These are phyloP conservation scores for Aegilops sharonensis DNA, from an alignment of 176 grass and related monocot species.

Conservation along the genomic window DNA sequence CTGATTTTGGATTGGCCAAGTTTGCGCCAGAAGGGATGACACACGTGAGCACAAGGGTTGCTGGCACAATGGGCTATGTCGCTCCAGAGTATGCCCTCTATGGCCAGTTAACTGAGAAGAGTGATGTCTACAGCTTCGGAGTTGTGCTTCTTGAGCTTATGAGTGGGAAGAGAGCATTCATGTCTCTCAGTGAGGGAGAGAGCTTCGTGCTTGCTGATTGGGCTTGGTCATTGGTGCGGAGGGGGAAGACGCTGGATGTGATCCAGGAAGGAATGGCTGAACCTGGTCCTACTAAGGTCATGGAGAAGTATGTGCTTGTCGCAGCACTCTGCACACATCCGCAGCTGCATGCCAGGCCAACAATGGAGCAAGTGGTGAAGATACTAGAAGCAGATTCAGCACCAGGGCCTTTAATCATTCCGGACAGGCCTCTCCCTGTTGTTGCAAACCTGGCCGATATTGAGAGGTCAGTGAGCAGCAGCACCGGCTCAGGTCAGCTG, in stretches of 20 bases:
- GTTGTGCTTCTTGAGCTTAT: slow-evolving; percentile 90
- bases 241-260: slow-evolving; percentile 55
- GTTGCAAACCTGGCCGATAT: slow-evolving; percentile 67
- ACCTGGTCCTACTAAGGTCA: slow-evolving; percentile 49
- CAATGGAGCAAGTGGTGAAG: slow-evolving; percentile 92
- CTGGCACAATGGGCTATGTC: slow-evolving; percentile 87
- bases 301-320: slow-evolving; percentile 86
- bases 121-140: slow-evolving; percentile 85
- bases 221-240: slow-evolving; percentile 83
- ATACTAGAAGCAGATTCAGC: slow-evolving; percentile 74
- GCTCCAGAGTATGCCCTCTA: slow-evolving; percentile 87
- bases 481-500: slow-evolving; percentile 67
- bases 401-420: slow-evolving; percentile 49
- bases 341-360: slow-evolving; percentile 78
- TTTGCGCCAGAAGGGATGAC: slow-evolving; percentile 93
- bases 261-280: slow-evolving; percentile 85
- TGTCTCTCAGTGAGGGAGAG: slow-evolving; percentile 73
- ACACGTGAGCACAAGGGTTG: slow-evolving; percentile 86
- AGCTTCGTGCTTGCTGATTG: slow-evolving; percentile 79
- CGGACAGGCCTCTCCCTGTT: slow-evolving; percentile 62
- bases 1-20: slow-evolving; percentile 92
- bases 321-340: slow-evolving; percentile 83
- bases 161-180: slow-evolving; percentile 78
- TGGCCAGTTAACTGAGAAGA: slow-evolving; percentile 95
- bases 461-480: slow-evolving; percentile 68